Evolutionary conservation across 2,329 filamentous ascomycete genomes (phyloP).

Genomic region (Atkinsonella hypoxylon): DNA sequence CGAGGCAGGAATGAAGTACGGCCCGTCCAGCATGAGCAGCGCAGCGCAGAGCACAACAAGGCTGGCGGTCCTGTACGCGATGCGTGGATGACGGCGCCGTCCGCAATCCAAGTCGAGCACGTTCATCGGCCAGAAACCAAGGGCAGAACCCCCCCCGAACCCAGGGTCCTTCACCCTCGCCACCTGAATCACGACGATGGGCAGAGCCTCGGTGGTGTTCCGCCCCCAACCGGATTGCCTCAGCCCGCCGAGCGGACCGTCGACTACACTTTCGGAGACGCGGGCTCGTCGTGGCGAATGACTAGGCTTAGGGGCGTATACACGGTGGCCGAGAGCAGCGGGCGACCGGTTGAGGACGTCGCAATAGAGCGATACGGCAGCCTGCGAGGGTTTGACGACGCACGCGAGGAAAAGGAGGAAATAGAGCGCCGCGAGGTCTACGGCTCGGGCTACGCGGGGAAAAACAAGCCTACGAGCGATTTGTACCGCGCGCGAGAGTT

Average conservation of each 20-base stretch:
- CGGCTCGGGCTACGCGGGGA: slow-evolving; percentile 71
- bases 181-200: slow-evolving; percentile 59
- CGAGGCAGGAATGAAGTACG: slow-evolving; percentile 37
- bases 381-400: slow-evolving; percentile 78
- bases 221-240: neutral
- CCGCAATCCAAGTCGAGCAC: slow-evolving; percentile 74
- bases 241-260: slow-evolving; percentile 40
- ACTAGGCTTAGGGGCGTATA: slow-evolving; percentile 85
- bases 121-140: slow-evolving; percentile 47
- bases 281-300: slow-evolving; percentile 91
- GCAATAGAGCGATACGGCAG: slow-evolving; percentile 73
- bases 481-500: slow-evolving; percentile 67
- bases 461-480: slow-evolving; percentile 79
- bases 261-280: slow-evolving; percentile 77
- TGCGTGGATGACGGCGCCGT: slow-evolving; percentile 89
- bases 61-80: slow-evolving; percentile 51
- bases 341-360: slow-evolving; percentile 65
- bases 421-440: slow-evolving; percentile 73
- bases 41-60: slow-evolving; percentile 10
- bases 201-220: slow-evolving; percentile 42
- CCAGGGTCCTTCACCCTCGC: slow-evolving; percentile 61
- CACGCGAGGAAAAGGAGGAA: slow-evolving; percentile 85
- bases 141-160: slow-evolving; percentile 43
- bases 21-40: slow-evolving; percentile 36
- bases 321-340: slow-evolving; percentile 61